Conservation (phyloP, 805 yeast species). For the Sungouiozyma intestinalis region DNA sequence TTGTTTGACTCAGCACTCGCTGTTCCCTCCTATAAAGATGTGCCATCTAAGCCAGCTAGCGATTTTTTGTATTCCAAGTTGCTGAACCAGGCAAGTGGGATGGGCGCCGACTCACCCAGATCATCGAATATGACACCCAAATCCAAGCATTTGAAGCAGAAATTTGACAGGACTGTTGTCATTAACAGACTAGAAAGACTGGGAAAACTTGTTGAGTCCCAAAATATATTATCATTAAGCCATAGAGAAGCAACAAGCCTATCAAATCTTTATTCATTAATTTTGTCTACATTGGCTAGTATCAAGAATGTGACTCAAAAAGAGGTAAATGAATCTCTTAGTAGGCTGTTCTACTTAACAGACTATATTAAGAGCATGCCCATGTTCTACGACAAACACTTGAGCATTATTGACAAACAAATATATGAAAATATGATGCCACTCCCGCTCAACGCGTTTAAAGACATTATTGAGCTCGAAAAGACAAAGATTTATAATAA, state of each 20-base stretch:
- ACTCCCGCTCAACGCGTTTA: constrained; percentile 3
- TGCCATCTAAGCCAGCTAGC: not conserved
- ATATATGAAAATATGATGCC: constrained; percentile 8
- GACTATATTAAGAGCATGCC: constrained; percentile 18
- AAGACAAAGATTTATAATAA: constrained; percentile 4
- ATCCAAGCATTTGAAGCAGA: constrained; percentile 15
- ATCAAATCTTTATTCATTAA: constrained; percentile 16
- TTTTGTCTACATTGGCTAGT: constrained; percentile 14
- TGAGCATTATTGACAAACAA: constrained; percentile 10
- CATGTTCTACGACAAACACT: constrained; percentile 13
- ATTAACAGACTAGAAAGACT: constrained; percentile 12
- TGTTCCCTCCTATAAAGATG: constrained; percentile 24
- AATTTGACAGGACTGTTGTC: constrained; percentile 19
- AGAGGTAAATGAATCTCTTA: constrained; percentile 1
- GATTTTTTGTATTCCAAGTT: not conserved
- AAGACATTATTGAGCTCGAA: constrained; percentile 2
- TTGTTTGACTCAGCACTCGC: constrained; percentile 42
- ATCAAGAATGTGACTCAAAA: constrained; percentile 4
- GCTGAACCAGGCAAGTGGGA: not conserved
- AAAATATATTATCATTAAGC: constrained; percentile 9
- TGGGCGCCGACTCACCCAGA: constrained; percentile 14
- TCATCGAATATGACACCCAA: constrained; percentile 27
- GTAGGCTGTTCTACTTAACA: constrained; percentile 8
- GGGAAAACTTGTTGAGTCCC: constrained; percentile 8
- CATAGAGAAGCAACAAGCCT: constrained; percentile 12